These are phyloP conservation scores for Coniophora puteana DNA, from an alignment of 1,284 basidiomycete genomes.

Conservation along the genomic window DNA sequence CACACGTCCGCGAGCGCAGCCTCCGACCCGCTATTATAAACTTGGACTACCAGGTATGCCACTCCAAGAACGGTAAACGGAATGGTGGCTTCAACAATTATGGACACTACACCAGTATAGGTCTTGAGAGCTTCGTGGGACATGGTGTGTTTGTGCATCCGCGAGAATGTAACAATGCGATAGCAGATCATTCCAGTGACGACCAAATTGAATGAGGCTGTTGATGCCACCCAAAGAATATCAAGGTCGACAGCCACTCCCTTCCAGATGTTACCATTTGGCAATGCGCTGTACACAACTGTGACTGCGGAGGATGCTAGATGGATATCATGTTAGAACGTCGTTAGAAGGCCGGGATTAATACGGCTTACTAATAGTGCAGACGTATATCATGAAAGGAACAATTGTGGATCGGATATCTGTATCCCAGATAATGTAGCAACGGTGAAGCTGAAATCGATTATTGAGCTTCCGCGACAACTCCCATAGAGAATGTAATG, in stretches of 20 bases:
- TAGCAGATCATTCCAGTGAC: slow-evolving; percentile 22
- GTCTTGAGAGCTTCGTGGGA: slow-evolving; percentile 15
- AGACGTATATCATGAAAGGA: too few relatives aligned
- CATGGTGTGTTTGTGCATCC: too few relatives aligned
- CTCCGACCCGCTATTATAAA: slow-evolving; percentile 14
- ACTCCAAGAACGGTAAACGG: slow-evolving; percentile 24
- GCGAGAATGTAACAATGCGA: too few relatives aligned
- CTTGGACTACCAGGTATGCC: slow-evolving; percentile 21
- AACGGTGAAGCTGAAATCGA: too few relatives aligned
- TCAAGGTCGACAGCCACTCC: slow-evolving; percentile 14
- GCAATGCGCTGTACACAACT: slow-evolving; percentile 19
- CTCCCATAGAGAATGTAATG: too few relatives aligned
- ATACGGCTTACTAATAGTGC: too few relatives aligned
- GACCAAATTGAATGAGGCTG: slow-evolving; percentile 17
- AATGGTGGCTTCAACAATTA: slow-evolving; percentile 24
- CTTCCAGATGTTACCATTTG: slow-evolving; percentile 12
- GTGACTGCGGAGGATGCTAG: too few relatives aligned
- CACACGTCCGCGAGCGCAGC: too few relatives aligned
- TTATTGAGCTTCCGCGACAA: too few relatives aligned
- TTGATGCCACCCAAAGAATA: slow-evolving; percentile 21
- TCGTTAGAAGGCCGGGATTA: too few relatives aligned
- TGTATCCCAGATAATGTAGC: too few relatives aligned
- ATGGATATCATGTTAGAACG: slow-evolving; percentile 19
- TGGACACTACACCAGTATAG: slow-evolving; percentile 16
- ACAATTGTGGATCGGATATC: too few relatives aligned